These are phyloP conservation scores for Clonostachys rhizophaga DNA, from an alignment of 2,329 filamentous ascomycete species.

Conservation along the genomic window DNA sequence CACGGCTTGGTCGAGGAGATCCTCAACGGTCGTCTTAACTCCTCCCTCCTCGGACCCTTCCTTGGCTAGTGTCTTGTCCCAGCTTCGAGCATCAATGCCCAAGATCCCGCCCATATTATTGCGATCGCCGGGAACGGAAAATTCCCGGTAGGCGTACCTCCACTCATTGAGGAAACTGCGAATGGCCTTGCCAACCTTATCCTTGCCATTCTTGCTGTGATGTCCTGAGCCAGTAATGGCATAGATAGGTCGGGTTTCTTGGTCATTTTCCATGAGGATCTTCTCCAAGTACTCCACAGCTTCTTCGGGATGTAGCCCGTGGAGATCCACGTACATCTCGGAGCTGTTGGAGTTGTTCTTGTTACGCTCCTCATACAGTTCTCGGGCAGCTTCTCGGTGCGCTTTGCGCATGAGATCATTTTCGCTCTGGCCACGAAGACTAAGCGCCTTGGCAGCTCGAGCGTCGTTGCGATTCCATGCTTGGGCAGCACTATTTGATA, in stretches of 20 bases:
- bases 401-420: slow-evolving; percentile 97
- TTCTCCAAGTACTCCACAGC: slow-evolving; percentile 91
- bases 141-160: slow-evolving; percentile 94
- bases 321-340: slow-evolving; percentile 92
- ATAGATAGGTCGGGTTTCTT: slow-evolving; percentile 74
- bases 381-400: slow-evolving; percentile 86
- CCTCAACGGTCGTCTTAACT: slow-evolving; percentile 31
- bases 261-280: slow-evolving; percentile 77
- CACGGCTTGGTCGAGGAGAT: slow-evolving; percentile 61
- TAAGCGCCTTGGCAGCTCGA: slow-evolving; percentile 89
- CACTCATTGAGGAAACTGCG: slow-evolving; percentile 90
- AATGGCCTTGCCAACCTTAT: slow-evolving; percentile 95
- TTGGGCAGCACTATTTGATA: slow-evolving; percentile 70
- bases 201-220: slow-evolving; percentile 97
- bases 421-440: slow-evolving; percentile 89
- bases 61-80: slow-evolving; percentile 54
- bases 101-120: slow-evolving; percentile 74
- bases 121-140: slow-evolving; percentile 91
- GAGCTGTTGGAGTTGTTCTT: slow-evolving; percentile 52
- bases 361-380: slow-evolving; percentile 92
- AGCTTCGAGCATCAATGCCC: slow-evolving; percentile 63
- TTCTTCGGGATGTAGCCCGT: slow-evolving; percentile 98
- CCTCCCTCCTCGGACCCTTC: slow-evolving; percentile 32
- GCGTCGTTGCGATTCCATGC: slow-evolving; percentile 99
- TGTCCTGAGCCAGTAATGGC: slow-evolving; percentile 96